Base-by-base conservation (phyloP, 306 rosid species). In the Ammopiptanthus mongolicus region DNA sequence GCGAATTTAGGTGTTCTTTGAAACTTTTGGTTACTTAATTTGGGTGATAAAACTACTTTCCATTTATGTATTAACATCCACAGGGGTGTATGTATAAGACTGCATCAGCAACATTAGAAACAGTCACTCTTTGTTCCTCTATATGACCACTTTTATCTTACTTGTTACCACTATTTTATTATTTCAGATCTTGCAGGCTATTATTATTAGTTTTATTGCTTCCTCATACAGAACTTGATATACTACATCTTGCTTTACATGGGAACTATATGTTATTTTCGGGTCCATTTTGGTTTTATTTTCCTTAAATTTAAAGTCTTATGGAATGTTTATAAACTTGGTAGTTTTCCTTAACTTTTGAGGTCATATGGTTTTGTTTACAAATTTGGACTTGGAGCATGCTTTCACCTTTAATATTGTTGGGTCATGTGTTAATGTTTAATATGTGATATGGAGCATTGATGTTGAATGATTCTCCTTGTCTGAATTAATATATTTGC, bases 211-310 rank as follows among this genome's bases (percentile, higher is more conserved):
- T n/a, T n/a, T n/a, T n/a, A n/a, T n/a, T n/a, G n/a, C n/a, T n/a
- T n/a, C n/a, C n/a, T n/a, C n/a, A n/a, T n/a, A n/a, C n/a, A n/a
- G n/a, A n/a, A n/a, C n/a, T n/a, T n/a, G n/a, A n/a, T n/a, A n/a
- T n/a, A n/a, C n/a, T n/a, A n/a, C n/a, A n/a, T n/a, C n/a, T n/a
- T n/a, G n/a, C n/a, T n/a, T n/a, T n/a, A n/a, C n/a, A n/a, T n/a
- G n/a, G n/a, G n/a, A n/a, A n/a, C n/a, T n/a, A n/a, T n/a, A n/a
- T 60, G 59, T 76, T 42, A 65, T 11, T 57, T 78, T 71, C 13
- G n/a, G 31, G 8, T 73, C 65, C 28, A 25, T 13, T 18, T 17
- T 18, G 31, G 48, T 39, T 71, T 46, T 28, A 17, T 25, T 68
- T 28, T 47, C 50, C 50, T 52, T 78, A 6, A 51, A 6, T 39